phyloP scores from a whole-genome alignment of 2,329 filamentous ascomycete species.

The Ploettnerulaceae sp. region DNA sequence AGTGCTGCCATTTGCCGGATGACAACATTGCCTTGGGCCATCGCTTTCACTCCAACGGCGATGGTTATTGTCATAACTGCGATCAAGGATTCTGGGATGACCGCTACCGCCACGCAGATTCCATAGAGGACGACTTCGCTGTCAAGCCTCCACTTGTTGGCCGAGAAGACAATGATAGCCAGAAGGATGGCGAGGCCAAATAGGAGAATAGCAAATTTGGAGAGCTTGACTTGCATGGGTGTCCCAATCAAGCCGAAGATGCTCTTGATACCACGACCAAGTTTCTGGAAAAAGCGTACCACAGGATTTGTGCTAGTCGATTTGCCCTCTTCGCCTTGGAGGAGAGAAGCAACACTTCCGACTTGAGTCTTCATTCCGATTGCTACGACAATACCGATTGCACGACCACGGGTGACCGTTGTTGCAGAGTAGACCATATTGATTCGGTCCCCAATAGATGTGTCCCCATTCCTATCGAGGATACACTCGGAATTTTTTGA shows the following conservation, averaged over 20 bases:
- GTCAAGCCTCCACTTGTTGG: slow-evolving; percentile 48
- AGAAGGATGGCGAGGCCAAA: slow-evolving; percentile 66
- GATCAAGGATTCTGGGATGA: slow-evolving; percentile 64
- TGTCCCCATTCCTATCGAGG: slow-evolving; percentile 43
- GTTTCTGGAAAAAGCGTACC: slow-evolving; percentile 43
- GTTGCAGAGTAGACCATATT: slow-evolving; percentile 70
- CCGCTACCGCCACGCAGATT: slow-evolving; percentile 57
- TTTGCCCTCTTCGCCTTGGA: slow-evolving; percentile 54
- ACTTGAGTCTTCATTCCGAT: slow-evolving; percentile 74
- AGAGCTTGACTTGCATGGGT: slow-evolving; percentile 77
- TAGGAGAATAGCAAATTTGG: slow-evolving; percentile 76
- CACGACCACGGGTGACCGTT: slow-evolving; percentile 66
- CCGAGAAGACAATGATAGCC: slow-evolving; percentile 57
- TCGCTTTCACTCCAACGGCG: slow-evolving; percentile 59
- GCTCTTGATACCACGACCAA: slow-evolving; percentile 41
- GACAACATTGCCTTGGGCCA: slow-evolving; percentile 61
- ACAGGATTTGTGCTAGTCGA: slow-evolving; percentile 45
- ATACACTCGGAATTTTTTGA: slow-evolving; percentile 56
- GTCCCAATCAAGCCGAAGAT: slow-evolving; percentile 69
- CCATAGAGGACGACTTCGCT: slow-evolving; percentile 57
- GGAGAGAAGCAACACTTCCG: slow-evolving; percentile 67
- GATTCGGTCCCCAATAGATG: slow-evolving; percentile 62
- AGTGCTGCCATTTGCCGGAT: slow-evolving; percentile 61
- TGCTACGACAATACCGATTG: slow-evolving; percentile 61
- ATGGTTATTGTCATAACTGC: slow-evolving; percentile 69